Evolutionary conservation across 257 asterid genomes (phyloP), one percentile per base, ranked within the genome.

Genomic region (Ajuga chamaepitys): DNA sequence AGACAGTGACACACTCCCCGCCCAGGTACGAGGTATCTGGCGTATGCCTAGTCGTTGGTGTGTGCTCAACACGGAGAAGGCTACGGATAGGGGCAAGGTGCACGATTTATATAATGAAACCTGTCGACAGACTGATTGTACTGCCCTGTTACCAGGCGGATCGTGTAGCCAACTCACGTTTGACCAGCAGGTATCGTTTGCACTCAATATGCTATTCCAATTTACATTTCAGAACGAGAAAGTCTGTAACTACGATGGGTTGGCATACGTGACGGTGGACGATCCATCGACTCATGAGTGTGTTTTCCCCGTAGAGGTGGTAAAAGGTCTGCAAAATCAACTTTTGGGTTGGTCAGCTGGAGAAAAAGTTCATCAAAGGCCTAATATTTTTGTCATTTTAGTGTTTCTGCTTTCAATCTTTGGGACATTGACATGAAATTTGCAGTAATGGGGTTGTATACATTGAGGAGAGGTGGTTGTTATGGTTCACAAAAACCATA

Each of bases 21-120:
- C 74, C 0, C 13, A 7, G 21, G 69, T 69, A 0, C 52, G 24
- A 57, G 87, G 81, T 37, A 71, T 73, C 50, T 58, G 40, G 62
- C 64, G 63, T n/a, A 78, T 81, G 83, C 85, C 77, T 0, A 11
- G n/a, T 1, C 72, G 84, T 14, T 80, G 83, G 83, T 74, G 81
- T 35, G 28, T 62, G 12, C 75, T 62, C 63, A 66, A 60, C 12
- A 64, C 35, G 7, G n/a, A 62, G 16, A 1, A 0, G 3, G 6
- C 17, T 2, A 35, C 64, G 1, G 1, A 0, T n/a, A n/a, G n/a
- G n/a, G n/a, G n/a, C n/a, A 30, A 4, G 40, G 61, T 72, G 68
- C 25, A 3, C 11, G 3, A 6, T 0, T 10, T 12, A n/a, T 3
- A 41, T 2, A 24, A 50, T 0, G 0, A 0, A 0, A 72, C 82